Base-by-base conservation (phyloP, 1,139 yeast species). In the Suzukiozyma palmioleophila region DNA sequence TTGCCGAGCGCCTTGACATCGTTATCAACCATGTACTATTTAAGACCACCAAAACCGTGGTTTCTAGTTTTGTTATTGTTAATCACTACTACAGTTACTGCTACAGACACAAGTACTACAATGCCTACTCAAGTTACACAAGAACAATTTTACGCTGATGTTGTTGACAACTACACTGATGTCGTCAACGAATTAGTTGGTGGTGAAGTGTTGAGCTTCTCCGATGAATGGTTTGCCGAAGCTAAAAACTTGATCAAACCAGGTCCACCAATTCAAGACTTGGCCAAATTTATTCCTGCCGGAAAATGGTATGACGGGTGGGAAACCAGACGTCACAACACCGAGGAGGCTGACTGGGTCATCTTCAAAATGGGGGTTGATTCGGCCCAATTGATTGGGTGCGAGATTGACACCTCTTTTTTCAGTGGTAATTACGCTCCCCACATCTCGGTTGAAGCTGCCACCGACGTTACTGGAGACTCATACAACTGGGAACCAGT, bases 271-370 rank as follows among this genome's bases (percentile, higher is more conserved):
- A 75, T 87, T 42, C 73, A 94, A 54, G 95, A 87, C 54, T 84
- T 86, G 16, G 82, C 89, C 14, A 71, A 75, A 52, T 90, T 87
- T 62, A 79, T 84, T 3, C 84, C 78, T 47, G 78, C 90, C 3
- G 97, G 97, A 39, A 96, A 96, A 5, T 89, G 97, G 96, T 90
- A 86, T 57, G 97, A 90, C 52, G 97, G 97, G 12, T 90, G 97
- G 97, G 97, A 90, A 62, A 89, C 97, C 16, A 75, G 97, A 59
- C 77, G 97, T 63, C 97, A 90, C 69, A 90, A 90, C 61, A 64
- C 78, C 2, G 84, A 72, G 44, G 88, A 80, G 41, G 85, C 87
- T 32, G 97, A 90, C 56, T 89, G 90, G 85, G 96, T 85, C 24
- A 69, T 86, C 31, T 66, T 90, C 60, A 75, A 79, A 58, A 70